Evolutionary conservation across 495 filamentous ascomycete genomes (phyloP).

Genomic region (Hypoxylon crocopeplum): DNA sequence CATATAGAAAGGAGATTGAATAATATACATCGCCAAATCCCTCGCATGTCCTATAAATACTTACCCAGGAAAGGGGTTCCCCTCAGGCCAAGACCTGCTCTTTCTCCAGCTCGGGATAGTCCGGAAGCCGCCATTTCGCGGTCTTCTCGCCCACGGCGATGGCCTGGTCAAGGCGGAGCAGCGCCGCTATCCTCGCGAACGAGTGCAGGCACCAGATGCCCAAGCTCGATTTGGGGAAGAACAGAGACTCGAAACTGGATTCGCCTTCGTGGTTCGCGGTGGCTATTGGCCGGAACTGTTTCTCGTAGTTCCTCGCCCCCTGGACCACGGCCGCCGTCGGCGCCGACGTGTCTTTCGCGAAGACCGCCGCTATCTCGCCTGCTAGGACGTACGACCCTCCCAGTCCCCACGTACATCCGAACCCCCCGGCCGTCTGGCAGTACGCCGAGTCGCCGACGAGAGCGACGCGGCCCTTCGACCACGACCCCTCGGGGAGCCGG

Average conservation of each 20-base stretch:
- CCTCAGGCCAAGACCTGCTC: no score
- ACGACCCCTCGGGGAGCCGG: constrained; percentile 48
- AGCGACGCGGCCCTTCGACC: constrained; percentile 48
- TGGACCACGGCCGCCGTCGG: constrained; percentile 20
- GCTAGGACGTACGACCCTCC: constrained; percentile 60
- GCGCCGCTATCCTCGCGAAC: constrained; percentile 39
- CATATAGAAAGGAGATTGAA: no score
- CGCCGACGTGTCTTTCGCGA: constrained; percentile 31
- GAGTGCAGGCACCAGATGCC: constrained; percentile 42
- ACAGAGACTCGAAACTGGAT: constrained; percentile 25
- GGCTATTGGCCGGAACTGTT: constrained; percentile 37
- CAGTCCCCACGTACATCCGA: constrained; percentile 53
- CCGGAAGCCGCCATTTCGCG: constrained; percentile 48
- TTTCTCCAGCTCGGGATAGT: constrained; percentile 43
- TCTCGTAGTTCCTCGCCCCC: constrained; percentile 42
- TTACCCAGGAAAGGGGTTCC: no score
- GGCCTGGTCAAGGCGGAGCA: constrained; percentile 24
- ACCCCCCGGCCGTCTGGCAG: constrained; percentile 53
- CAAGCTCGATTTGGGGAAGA: constrained; percentile 36
- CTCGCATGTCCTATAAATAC: no score
- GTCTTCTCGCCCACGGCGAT: constrained; percentile 19
- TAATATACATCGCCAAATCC: no score
- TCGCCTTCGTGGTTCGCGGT: constrained; percentile 47
- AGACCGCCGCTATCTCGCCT: constrained; percentile 53
- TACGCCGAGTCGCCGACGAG: constrained; percentile 62